Conservation (phyloP, 2,329 filamentous ascomycete genomes). For the Paracoccidioides brasiliensis region DNA sequence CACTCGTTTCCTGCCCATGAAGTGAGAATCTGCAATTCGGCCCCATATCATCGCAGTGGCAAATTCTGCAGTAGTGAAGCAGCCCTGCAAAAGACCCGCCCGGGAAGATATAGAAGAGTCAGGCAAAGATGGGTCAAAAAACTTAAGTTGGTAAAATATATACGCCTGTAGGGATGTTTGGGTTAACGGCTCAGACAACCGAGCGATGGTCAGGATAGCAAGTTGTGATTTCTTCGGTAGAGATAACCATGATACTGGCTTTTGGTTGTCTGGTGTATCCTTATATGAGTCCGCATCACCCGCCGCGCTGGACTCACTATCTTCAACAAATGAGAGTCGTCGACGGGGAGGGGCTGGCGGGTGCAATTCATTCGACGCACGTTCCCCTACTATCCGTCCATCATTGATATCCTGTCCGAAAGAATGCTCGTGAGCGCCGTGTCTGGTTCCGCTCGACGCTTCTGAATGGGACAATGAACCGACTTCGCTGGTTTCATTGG, state of each 20-base stretch:
- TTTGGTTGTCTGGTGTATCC: constrained; percentile 17
- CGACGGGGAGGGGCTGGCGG: constrained; percentile 1
- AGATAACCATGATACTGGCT: constrained; percentile 53
- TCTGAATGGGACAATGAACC: not conserved
- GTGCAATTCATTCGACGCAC: not conserved
- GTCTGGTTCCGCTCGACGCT: not conserved
- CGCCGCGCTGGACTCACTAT: constrained; percentile 12
- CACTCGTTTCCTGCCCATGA: constrained; percentile 61
- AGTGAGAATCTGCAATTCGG: constrained; percentile 50
- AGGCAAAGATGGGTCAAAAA: constrained; percentile 49
- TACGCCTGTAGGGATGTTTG: constrained; percentile 68
- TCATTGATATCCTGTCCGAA: not conserved
- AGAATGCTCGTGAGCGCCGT: not conserved
- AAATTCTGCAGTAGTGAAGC: constrained; percentile 73
- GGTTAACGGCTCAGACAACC: constrained; percentile 69
- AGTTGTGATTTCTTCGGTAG: constrained; percentile 68
- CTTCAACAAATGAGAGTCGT: constrained; percentile 15
- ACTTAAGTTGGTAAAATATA: constrained; percentile 80
- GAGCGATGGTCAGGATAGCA: constrained; percentile 60
- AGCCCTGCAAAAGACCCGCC: constrained; percentile 63
- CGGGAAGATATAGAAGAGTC: constrained; percentile 59
- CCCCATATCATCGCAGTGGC: constrained; percentile 76
- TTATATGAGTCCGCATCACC: constrained; percentile 4
- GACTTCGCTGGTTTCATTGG: not conserved
- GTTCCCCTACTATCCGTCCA: not conserved